Evolutionary conservation across 768 basidiomycete genomes (phyloP), one percentile per base, ranked within the genome.

Genomic region (Pisolithus tinctorius): DNA sequence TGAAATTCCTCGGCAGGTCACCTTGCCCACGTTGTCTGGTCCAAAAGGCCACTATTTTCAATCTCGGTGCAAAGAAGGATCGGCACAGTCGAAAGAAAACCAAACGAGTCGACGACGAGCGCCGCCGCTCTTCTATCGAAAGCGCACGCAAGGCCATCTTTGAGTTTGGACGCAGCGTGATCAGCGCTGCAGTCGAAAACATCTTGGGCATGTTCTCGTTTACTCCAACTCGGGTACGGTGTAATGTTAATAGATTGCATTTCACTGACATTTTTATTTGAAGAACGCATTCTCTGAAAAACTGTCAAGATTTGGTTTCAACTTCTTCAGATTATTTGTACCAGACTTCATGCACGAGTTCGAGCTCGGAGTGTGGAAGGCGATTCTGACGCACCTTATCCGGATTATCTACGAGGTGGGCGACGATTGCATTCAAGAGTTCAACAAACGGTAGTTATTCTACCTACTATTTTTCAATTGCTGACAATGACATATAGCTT

Each of bases 271-370:
- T 4, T 9, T 25, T 43, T 14, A 26, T 43, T 27, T 13, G 38
- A 8, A 71, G 69, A 71, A 64, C 51, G 60, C 69, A 3, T 72
- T 73, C 37, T 71, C 64, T 0, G 47, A 55, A 4, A 50, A 45
- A 6, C 57, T 68, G 1, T 30, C 48, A 0, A 2, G 42, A 0
- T 53, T 60, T n/a, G 62, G 62, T 0, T 60, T 71, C 30, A 46
- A 71, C 26, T 60, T 64, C 14, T 58, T 62, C 49, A 20, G 39
- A 0, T 55, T 71, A 47, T 54, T 71, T 2, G 55, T 61, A 0
- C 59, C 61, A 0, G 69, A 72, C 14, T 49, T 71, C 6, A 47
- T 72, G 41, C 71, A 71, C 31, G 64, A 71, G 43, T 61, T 67
- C 9, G 20, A 42, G 25, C 41, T 42, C 5, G 9, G 41, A 9